Evolutionary conservation across 306 rosid genomes (phyloP).

Genomic region (Pachyrhizus erosus): DNA sequence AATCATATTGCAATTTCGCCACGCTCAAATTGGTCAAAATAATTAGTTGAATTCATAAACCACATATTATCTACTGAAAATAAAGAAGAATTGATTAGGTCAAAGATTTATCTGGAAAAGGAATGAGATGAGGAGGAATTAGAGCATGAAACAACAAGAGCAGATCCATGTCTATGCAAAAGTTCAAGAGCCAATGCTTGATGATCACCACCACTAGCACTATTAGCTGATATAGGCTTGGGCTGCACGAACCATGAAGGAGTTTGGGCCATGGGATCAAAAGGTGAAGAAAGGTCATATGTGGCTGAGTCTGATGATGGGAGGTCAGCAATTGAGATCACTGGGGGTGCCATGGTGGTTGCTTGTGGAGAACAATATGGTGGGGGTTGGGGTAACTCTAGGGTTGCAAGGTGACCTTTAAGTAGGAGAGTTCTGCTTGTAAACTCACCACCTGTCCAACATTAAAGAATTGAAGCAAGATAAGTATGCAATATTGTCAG

Average conservation of each 20-base stretch:
- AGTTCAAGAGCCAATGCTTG: conserved; percentile 80
- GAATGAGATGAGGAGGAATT: conserved; percentile 60
- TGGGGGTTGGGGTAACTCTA: conserved; percentile 76
- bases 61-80: conserved; percentile 39
- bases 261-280: conserved; percentile 80
- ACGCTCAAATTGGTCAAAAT: not conserved
- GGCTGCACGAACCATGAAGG: conserved; percentile 72
- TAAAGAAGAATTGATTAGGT: conserved; percentile 45
- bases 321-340: conserved; percentile 64
- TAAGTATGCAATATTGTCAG: too few relatives aligned
- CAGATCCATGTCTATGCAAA: conserved; percentile 62
- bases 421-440: conserved; percentile 87
- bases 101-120: conserved; percentile 54
- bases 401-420: conserved; percentile 79
- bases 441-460: conserved; percentile 69
- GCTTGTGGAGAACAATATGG: conserved; percentile 54
- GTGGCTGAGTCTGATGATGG: conserved; percentile 51
- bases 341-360: conserved; percentile 36
- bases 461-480: not conserved
- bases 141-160: conserved; percentile 48
- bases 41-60: conserved; percentile 2
- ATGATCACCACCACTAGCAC: conserved; percentile 60
- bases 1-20: not conserved
- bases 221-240: conserved; percentile 45
- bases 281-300: conserved; percentile 80